Evolutionary conservation across 2,329 filamentous ascomycete species (phyloP).

Genomic region (Tolypocladium nubicola): DNA sequence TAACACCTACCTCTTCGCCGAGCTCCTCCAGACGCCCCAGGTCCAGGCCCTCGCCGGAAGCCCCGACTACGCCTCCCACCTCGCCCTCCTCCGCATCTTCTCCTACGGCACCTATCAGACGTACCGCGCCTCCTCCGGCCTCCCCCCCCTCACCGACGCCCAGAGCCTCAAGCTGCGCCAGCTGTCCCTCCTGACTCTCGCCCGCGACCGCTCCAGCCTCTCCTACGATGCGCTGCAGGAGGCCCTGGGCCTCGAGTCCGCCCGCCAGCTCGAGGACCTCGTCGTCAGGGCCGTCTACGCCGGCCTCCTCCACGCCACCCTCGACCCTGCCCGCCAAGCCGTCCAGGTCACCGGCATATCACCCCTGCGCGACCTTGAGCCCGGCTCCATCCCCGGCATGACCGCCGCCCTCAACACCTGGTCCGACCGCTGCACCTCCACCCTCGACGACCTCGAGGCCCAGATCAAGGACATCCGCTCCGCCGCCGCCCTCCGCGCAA

Average conservation of each 20-base stretch:
- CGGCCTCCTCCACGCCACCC: constrained; percentile 68
- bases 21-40: constrained; percentile 74
- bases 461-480: constrained; percentile 60
- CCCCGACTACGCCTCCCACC: constrained; percentile 50
- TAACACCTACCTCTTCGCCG: constrained; percentile 86
- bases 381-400: constrained; percentile 59
- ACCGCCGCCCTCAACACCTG: constrained; percentile 60
- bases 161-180: constrained; percentile 83
- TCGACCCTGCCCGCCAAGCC: constrained; percentile 65
- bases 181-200: constrained; percentile 76
- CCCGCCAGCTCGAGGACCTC: constrained; percentile 70
- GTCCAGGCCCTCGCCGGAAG: constrained; percentile 60
- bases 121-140: constrained; percentile 43
- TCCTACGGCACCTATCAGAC: constrained; percentile 81
- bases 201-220: constrained; percentile 55
- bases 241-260: constrained; percentile 54
- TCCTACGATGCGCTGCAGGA: constrained; percentile 60
- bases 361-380: constrained; percentile 75
- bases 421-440: constrained; percentile 66
- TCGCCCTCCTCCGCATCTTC: constrained; percentile 76
- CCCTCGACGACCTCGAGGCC: constrained; percentile 63
- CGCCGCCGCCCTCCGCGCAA: constrained; percentile 42
- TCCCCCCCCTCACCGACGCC: constrained; percentile 61
- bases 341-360: constrained; percentile 74
- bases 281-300: constrained; percentile 83